A percentile compares a stretch with the other conserved stretches of the same genome.
Evolutionary conservation across 441 rosid species (phyloP).

Genomic region (Viola pubescens): DNA sequence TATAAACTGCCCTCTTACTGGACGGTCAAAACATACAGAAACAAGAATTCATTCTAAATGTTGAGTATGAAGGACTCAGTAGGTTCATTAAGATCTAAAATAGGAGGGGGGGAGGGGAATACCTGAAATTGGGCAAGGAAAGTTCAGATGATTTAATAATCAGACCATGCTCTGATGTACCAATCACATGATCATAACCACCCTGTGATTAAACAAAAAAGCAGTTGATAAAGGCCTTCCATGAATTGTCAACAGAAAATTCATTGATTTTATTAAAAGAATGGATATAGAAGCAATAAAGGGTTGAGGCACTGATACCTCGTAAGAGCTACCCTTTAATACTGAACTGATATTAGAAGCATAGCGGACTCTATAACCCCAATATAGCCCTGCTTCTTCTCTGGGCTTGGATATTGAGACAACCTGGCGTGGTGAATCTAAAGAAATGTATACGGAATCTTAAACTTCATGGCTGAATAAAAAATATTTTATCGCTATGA

Average conservation of each 20-base stretch:
- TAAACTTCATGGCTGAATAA: slow-evolving; percentile 5
- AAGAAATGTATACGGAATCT: slow-evolving; percentile 25
- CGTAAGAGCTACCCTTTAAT: slow-evolving; percentile 48
- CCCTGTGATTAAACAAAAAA: slow-evolving; percentile 39
- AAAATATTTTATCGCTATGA: neutral
- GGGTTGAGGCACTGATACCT: slow-evolving; percentile 33
- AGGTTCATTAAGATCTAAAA: slow-evolving; percentile 5
- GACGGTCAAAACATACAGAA: too few relatives aligned
- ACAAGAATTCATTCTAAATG: too few relatives aligned
- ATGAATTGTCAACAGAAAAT: slow-evolving; percentile 6
- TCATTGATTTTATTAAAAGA: neutral
- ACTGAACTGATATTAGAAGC: slow-evolving; percentile 74
- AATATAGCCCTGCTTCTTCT: slow-evolving; percentile 71
- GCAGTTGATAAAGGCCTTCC: slow-evolving; percentile 16
- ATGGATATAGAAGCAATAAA: neutral
- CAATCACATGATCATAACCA: slow-evolving; percentile 85
- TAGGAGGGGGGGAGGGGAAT: slow-evolving; percentile 18
- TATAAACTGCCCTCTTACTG: too few relatives aligned
- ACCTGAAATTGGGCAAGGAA: slow-evolving; percentile 68
- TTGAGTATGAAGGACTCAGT: neutral
- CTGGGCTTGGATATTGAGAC: slow-evolving; percentile 65
- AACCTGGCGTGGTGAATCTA: slow-evolving; percentile 59
- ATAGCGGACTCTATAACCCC: slow-evolving; percentile 96
- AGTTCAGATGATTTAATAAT: slow-evolving; percentile 61
- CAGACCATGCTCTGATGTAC: slow-evolving; percentile 94